Conservation (phyloP, 768 basidiomycete genomes). For the Lentinula guzmanii region DNA sequence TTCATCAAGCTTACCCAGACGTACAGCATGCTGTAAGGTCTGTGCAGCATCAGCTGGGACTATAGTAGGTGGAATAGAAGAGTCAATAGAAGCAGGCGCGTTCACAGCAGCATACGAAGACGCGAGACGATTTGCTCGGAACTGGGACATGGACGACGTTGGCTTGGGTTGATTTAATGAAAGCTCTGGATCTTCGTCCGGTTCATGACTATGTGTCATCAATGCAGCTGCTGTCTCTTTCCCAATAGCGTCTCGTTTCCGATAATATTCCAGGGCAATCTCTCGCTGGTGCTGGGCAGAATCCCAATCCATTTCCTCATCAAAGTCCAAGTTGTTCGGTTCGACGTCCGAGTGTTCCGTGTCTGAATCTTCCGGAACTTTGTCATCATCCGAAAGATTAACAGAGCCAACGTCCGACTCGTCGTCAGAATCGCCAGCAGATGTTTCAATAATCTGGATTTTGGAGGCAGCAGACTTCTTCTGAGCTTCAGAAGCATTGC, state of each 20-base stretch:
- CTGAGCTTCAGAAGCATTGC: no score
- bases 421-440: slow-evolving; percentile 57
- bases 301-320: slow-evolving; percentile 54
- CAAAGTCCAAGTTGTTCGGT: slow-evolving; percentile 30
- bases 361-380: slow-evolving; percentile 11
- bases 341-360: slow-evolving; percentile 5
- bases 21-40: slow-evolving; percentile 46
- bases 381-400: slow-evolving; percentile 6
- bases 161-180: slow-evolving; percentile 36
- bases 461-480: slow-evolving; percentile 12
- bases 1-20: slow-evolving; percentile 49
- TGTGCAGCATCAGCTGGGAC: slow-evolving; percentile 39
- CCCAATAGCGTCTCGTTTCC: slow-evolving; percentile 52
- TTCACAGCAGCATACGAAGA: slow-evolving; percentile 33
- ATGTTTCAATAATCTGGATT: slow-evolving; percentile 10
- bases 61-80: slow-evolving; percentile 34
- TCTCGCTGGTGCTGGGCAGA: slow-evolving; percentile 67
- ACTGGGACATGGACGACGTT: slow-evolving; percentile 43
- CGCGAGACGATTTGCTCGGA: slow-evolving; percentile 54
- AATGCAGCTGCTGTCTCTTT: slow-evolving; percentile 47
- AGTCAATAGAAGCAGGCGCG: slow-evolving; percentile 14
- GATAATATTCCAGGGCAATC: slow-evolving; percentile 65
- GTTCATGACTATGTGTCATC: slow-evolving; percentile 36
- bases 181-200: slow-evolving; percentile 32
- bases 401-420: slow-evolving; percentile 42